A percentile compares a stretch with the other conserved stretches of the same genome.
phyloP scores from a whole-genome alignment of 306 rosid genomes.

The Dalbergia cultrata region DNA sequence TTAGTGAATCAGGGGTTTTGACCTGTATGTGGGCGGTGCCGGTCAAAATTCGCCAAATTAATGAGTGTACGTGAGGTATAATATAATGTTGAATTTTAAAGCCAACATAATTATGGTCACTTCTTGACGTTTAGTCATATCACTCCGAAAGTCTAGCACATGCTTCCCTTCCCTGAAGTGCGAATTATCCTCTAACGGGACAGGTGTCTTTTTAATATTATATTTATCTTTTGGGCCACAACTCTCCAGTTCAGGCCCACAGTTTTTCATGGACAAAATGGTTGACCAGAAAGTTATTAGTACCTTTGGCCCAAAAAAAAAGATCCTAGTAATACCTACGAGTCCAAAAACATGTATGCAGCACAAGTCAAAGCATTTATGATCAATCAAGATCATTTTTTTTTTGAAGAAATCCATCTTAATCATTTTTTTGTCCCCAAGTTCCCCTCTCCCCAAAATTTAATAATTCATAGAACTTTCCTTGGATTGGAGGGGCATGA shows the following conservation, averaged over 20 bases:
- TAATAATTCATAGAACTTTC: too few relatives aligned
- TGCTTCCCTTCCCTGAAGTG: not conserved
- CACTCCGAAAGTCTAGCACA: slow-evolving; percentile 19
- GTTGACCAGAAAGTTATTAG: too few relatives aligned
- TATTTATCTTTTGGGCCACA: not conserved
- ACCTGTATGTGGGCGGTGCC: not conserved
- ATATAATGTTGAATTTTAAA: slow-evolving; percentile 11
- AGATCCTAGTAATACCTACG: too few relatives aligned
- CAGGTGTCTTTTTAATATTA: slow-evolving; percentile 17
- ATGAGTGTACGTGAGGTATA: not conserved
- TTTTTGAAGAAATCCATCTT: too few relatives aligned
- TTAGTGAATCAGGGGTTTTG: not conserved
- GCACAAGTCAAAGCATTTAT: too few relatives aligned
- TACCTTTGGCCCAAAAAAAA: too few relatives aligned
- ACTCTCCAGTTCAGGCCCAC: slow-evolving; percentile 2
- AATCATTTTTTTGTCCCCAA: too few relatives aligned
- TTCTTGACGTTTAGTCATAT: slow-evolving; percentile 26
- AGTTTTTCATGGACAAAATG: too few relatives aligned
- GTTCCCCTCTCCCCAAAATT: too few relatives aligned
- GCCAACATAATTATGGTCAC: not conserved
- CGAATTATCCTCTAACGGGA: not conserved
- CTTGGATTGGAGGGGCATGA: too few relatives aligned
- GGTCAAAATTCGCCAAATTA: slow-evolving; percentile 39
- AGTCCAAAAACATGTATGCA: too few relatives aligned
- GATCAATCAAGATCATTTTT: too few relatives aligned